These are phyloP conservation scores for Mycena latifolia DNA, from an alignment of 768 basidiomycete genomes.

Conservation along the genomic window DNA sequence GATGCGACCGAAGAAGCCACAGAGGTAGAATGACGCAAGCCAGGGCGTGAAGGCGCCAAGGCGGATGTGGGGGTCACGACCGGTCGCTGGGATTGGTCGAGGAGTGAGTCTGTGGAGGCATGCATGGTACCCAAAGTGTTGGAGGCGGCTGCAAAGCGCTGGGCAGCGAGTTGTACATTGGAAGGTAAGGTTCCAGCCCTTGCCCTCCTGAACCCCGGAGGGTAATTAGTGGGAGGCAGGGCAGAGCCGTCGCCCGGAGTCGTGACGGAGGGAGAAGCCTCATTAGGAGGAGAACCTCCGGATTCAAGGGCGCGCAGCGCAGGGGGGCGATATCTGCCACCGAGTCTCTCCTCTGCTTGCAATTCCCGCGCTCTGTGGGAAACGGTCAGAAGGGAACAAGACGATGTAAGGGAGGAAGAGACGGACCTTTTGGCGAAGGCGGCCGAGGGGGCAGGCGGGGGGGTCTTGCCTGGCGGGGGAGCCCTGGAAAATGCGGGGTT, in stretches of 20 bases:
- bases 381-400: conserved; percentile 34
- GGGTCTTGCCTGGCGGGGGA: conserved; percentile 86
- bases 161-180: conserved; percentile 90
- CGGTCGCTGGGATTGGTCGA: conserved; percentile 65
- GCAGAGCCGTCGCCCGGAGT: conserved; percentile 69
- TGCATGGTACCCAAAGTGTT: conserved; percentile 65
- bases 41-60: conserved; percentile 68
- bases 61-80: conserved; percentile 57
- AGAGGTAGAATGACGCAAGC: conserved; percentile 84
- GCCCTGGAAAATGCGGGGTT: conserved; percentile 80
- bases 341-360: conserved; percentile 79
- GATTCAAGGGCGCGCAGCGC: conserved; percentile 80
- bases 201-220: conserved; percentile 91
- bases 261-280: conserved; percentile 67
- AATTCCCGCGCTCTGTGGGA: conserved; percentile 83
- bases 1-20: conserved; percentile 68
- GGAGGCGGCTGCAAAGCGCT: conserved; percentile 80
- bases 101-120: conserved; percentile 54
- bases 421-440: conserved; percentile 88
- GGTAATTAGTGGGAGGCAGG: conserved; percentile 81
- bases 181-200: conserved; percentile 98
- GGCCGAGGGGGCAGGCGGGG: conserved; percentile 91
- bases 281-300: conserved; percentile 81
- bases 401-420: conserved; percentile 20
- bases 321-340: conserved; percentile 81